Evolutionary conservation across 371 early-diverging fungal genomes (phyloP), one percentile per base, ranked within the genome.

Genomic region (Mortierella sp.): DNA sequence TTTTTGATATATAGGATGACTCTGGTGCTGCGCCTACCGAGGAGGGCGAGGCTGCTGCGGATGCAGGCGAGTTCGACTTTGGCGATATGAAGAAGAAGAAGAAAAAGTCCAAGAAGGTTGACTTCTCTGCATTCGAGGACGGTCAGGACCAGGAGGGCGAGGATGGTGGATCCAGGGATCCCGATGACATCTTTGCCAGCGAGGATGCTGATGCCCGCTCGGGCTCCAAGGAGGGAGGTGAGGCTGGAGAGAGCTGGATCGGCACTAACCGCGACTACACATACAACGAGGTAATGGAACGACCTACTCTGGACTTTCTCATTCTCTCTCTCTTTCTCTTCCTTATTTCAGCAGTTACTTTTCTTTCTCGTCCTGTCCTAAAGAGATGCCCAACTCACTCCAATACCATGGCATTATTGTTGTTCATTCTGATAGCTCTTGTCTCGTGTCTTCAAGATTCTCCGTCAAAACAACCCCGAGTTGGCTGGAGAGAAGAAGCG

Each of bases 401-500:
- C n/a, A n/a, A 37, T 37, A 9, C 9, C 37, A 37, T 37, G 21
- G 3, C 5, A 50, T 19, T 52, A 7, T 45, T 37, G 37, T 37
- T 3, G 37, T 37, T 37, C 37, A 37, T 37, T 37, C 9, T 37
- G 37, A 43, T 80, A 95, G 91, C 91, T 99, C n/a, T 86, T 98
- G 55, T 87, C 89, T 29, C 92, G 99, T 68, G 94, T 98, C 45
- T 98, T 95, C 86, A 90, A 90, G 73, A 94, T 95, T 60, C 88
- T 98, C 67, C 92, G 93, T 62, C 92, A 96, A 81, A 96, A 96
- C 85, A 98, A 99, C 88, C 97, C 97, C 45, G 98, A 98, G 64
- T 86, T 96, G 43, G 92, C 88, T 43, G 97, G 97, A 68, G 96
- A 95, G 76, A 96, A 94, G 91, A 91, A 91, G 80, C 90, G 92